Evolutionary conservation across 768 basidiomycete species (phyloP), one percentile per base, ranked within the genome.

Genomic region (Ramaria rubella): DNA sequence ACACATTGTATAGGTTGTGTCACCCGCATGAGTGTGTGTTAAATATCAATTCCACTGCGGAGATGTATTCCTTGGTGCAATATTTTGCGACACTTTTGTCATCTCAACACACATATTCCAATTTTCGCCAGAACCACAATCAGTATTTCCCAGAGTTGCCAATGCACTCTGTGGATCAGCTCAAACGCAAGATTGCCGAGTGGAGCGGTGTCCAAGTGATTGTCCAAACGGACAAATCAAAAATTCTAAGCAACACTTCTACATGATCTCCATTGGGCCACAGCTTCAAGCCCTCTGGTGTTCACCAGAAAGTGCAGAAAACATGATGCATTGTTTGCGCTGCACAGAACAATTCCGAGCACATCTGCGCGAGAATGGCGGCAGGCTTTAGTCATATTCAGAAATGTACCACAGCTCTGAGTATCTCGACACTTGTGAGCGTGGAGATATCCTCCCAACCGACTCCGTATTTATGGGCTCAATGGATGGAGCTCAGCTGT

Each of bases 171-270:
- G 64, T 69, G 49, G 52, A 74, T 29, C 42, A 40, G n/a, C 63
- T 70, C 29, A 69, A 70, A 40, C 62, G 61, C 11, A 53, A 60
- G 1, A 58, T 75, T 5, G 55, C 60, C 1, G 57, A 67, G 1
- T 54, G 71, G 21, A 75, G 60, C 26, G 73, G 78, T 0, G 62
- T 80, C 7, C 57, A 68, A 9, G 57, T 71, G 0, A 49, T 78
- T 1, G 11, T 48, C 0, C 51, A 69, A 15, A 15, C 8, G 23
- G 59, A 0, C 11, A 23, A 0, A 30, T 36, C 34, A 36, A 69
- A 51, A 58, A 70, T 1, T 62, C 75, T 0, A 63, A 65, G 19
- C 9, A 45, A 45, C 8, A 45, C 7, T 45, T 45, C 19, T 45
- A 45, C 43, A 45, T 19, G 7, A 45, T 45, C 15, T 19, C 43